Percentiles rank a stretch among this genome's conserved stretches.
Conservation (phyloP, 352 stramenopile species). For the Phytophthora niederhauseri region DNA sequence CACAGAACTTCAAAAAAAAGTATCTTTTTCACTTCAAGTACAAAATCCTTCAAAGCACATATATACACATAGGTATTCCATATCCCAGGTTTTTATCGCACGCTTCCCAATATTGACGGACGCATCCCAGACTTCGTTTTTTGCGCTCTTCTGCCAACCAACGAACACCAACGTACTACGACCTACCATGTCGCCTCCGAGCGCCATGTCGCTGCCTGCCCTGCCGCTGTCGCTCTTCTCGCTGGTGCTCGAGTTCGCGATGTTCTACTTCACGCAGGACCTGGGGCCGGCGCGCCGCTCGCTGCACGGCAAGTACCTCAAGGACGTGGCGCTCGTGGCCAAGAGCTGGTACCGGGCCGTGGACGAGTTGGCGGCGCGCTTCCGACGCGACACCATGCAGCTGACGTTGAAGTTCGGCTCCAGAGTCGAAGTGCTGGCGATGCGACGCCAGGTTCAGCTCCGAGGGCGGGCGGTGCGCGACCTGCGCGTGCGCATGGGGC, state of each 20-base stretch:
- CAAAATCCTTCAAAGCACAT: neutral
- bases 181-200: too few relatives aligned
- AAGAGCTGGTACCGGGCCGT: conserved; percentile 41
- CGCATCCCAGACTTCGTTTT: too few relatives aligned
- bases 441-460: conserved; percentile 26
- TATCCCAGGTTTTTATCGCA: neutral
- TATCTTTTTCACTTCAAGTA: too few relatives aligned
- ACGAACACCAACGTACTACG: too few relatives aligned
- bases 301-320: conserved; percentile 18
- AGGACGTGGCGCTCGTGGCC: conserved; percentile 39
- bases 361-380: conserved; percentile 36
- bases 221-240: conserved; percentile 44
- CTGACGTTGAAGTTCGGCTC: conserved; percentile 39
- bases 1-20: too few relatives aligned
- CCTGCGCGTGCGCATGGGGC: conserved; percentile 43
- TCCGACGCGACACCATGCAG: conserved; percentile 33
- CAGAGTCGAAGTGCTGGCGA: conserved; percentile 32
- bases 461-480: conserved; percentile 35
- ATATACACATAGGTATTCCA: neutral
- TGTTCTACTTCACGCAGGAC: conserved; percentile 26
- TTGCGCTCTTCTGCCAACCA: too few relatives aligned
- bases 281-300: conserved; percentile 10
- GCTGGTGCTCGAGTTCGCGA: conserved; percentile 38
- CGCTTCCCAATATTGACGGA: neutral
- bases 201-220: conserved; percentile 18